A percentile compares a stretch with the other conserved stretches of the same genome.
Conservation (phyloP, 1,284 basidiomycete genomes). For the Porphyrellus sp. region DNA sequence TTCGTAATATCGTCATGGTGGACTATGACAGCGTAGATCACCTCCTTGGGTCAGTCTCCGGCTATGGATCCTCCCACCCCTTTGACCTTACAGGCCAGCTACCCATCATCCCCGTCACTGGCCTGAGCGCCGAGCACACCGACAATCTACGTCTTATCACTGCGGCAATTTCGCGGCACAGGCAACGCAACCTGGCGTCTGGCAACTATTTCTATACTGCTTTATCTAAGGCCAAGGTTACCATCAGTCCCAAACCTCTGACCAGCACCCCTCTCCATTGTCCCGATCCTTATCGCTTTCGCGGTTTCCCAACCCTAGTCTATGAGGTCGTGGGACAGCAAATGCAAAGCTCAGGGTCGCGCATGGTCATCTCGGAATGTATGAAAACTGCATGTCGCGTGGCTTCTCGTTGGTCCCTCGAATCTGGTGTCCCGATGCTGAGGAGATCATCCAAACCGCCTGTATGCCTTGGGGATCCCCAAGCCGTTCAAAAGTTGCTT, state of each 20-base stretch:
- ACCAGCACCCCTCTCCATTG: slow-evolving; percentile 29
- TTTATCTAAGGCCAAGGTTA: slow-evolving; percentile 26
- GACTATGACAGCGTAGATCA: slow-evolving; percentile 72
- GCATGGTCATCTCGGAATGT: slow-evolving; percentile 68
- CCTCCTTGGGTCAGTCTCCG: slow-evolving; percentile 37
- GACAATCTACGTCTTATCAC: slow-evolving; percentile 24
- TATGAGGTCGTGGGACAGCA: slow-evolving; percentile 41
- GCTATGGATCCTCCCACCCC: slow-evolving; percentile 37
- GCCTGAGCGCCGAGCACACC: slow-evolving; percentile 42
- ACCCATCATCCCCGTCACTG: slow-evolving; percentile 2
- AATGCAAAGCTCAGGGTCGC: slow-evolving; percentile 41
- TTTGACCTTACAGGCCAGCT: slow-evolving; percentile 34
- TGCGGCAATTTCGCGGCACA: slow-evolving; percentile 24
- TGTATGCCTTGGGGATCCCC: slow-evolving; percentile 31
- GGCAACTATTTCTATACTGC: slow-evolving; percentile 29
- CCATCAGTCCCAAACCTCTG: slow-evolving; percentile 30
- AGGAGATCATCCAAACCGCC: slow-evolving; percentile 55
- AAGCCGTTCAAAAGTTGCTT: slow-evolving; percentile 38
- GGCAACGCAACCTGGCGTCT: slow-evolving; percentile 19
- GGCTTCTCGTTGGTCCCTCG: slow-evolving; percentile 69
- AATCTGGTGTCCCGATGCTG: slow-evolving; percentile 62
- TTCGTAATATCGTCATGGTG: slow-evolving; percentile 66
- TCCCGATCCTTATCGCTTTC: slow-evolving; percentile 42
- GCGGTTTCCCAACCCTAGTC: slow-evolving; percentile 55
- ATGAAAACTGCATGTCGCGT: slow-evolving; percentile 84